Conservation (phyloP, 2,329 filamentous ascomycete species). For the Mycocentrospora acerina region DNA sequence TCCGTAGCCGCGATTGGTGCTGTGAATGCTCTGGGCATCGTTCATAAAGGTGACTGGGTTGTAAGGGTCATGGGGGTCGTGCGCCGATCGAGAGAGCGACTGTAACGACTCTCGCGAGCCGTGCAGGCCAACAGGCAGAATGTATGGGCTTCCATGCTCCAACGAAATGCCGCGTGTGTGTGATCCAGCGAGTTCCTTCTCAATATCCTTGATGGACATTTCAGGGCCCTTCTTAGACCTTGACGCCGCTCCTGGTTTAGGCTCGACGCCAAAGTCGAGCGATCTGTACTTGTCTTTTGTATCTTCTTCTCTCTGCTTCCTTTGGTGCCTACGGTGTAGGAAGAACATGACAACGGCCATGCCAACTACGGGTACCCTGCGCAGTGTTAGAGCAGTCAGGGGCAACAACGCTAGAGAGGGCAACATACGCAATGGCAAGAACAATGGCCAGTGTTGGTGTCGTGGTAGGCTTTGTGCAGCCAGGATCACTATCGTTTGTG, state of each 20-base stretch:
- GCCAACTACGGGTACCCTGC: constrained; percentile 72
- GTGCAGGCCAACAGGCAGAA: constrained; percentile 82
- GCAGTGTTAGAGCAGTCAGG: constrained; percentile 22
- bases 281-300: constrained; percentile 83
- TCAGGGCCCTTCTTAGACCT: constrained; percentile 46
- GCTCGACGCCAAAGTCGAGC: constrained; percentile 85
- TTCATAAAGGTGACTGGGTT: constrained; percentile 63
- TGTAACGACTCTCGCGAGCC: constrained; percentile 83
- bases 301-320: constrained; percentile 75
- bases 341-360: constrained; percentile 69
- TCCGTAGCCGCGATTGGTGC: constrained; percentile 26
- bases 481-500: constrained; percentile 35
- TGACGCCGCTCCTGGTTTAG: constrained; percentile 44
- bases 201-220: constrained; percentile 60
- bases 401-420: not conserved
- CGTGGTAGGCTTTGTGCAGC: constrained; percentile 39
- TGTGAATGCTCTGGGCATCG: constrained; percentile 43
- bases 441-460: constrained; percentile 36
- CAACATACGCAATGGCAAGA: constrained; percentile 36
- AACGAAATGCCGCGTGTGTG: constrained; percentile 57
- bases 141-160: constrained; percentile 77
- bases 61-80: constrained; percentile 82
- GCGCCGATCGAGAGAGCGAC: constrained; percentile 76
- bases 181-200: constrained; percentile 41
- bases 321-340: constrained; percentile 76